A percentile compares a stretch with the other conserved stretches of the same genome.
phyloP scores from a whole-genome alignment of 371 early-diverging fungal genomes.

The Mortierella polycephala region DNA sequence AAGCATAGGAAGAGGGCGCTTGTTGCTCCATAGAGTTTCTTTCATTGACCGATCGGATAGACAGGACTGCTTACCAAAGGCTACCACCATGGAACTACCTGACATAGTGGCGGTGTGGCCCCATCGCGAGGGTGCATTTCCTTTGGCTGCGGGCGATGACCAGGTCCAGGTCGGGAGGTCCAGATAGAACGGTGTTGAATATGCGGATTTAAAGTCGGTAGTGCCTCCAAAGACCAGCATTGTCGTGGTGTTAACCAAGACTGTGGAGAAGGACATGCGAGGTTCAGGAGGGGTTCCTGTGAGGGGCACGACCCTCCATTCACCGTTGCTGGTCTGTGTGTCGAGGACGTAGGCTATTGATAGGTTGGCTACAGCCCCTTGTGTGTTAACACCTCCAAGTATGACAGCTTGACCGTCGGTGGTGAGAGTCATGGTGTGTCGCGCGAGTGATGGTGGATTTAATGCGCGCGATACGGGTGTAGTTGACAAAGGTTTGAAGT shows the following conservation, averaged over 20 bases:
- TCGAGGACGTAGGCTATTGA: slow-evolving; percentile 31
- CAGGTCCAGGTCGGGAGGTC: slow-evolving; percentile 51
- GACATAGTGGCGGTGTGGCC: slow-evolving; percentile 46
- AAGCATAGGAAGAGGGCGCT: not conserved
- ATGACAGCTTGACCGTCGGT: slow-evolving; percentile 37
- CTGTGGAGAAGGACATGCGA: slow-evolving; percentile 48
- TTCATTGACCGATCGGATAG: too few species aligned
- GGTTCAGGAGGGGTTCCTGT: slow-evolving; percentile 37
- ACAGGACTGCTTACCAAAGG: slow-evolving; percentile 36
- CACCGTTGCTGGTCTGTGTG: slow-evolving; percentile 21
- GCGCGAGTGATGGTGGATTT: slow-evolving; percentile 31
- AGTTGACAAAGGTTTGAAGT: slow-evolving; percentile 19
- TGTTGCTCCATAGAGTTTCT: not conserved
- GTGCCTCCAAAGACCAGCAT: slow-evolving; percentile 52
- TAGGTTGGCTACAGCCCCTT: slow-evolving; percentile 33
- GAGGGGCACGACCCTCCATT: slow-evolving; percentile 23
- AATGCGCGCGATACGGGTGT: slow-evolving; percentile 32
- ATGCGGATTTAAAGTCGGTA: slow-evolving; percentile 20
- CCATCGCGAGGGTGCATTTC: slow-evolving; percentile 37
- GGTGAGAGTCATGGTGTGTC: slow-evolving; percentile 50
- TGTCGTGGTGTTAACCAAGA: slow-evolving; percentile 38
- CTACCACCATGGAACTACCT: slow-evolving; percentile 33
- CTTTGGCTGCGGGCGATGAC: slow-evolving; percentile 35
- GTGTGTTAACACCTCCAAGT: slow-evolving; percentile 35
- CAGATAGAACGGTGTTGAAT: slow-evolving; percentile 30